phyloP scores from a whole-genome alignment of 1,284 basidiomycete species.

The Fomitopsis schrenkii region DNA sequence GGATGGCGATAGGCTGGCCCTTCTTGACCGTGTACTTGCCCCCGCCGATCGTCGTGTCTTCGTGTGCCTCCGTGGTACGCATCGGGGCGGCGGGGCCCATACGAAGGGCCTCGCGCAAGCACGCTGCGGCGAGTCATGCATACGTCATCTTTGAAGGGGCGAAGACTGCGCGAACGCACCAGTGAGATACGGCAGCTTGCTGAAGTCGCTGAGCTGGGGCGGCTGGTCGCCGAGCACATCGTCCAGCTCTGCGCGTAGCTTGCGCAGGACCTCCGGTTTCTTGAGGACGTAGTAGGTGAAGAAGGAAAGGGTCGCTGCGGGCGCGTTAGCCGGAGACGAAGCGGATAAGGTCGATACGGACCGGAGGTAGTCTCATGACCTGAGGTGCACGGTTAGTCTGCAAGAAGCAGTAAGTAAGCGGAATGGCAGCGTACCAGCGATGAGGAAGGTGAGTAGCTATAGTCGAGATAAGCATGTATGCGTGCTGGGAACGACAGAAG shows the following conservation, averaged over 20 bases:
- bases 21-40: conserved; percentile 39
- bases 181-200: conserved; percentile 39
- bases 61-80: conserved; percentile 30
- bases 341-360: conserved; percentile 1
- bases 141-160: not conserved
- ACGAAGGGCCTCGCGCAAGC: conserved; percentile 45
- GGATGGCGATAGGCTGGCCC: conserved; percentile 28
- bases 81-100: conserved; percentile 38
- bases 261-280: conserved; percentile 38
- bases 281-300: conserved; percentile 41
- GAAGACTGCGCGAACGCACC: conserved; percentile 7
- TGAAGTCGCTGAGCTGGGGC: conserved; percentile 34
- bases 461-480: not conserved
- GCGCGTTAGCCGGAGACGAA: no score
- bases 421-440: conserved; percentile 32
- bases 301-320: conserved; percentile 34
- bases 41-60: conserved; percentile 36
- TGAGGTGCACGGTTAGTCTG: conserved; percentile 4
- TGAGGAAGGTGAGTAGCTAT: conserved; percentile 50
- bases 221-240: conserved; percentile 35
- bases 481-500: no score
- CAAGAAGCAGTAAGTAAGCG: not conserved
- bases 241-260: conserved; percentile 44
- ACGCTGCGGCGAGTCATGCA: conserved; percentile 23
- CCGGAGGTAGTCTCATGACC: conserved; percentile 49